Evolutionary conservation across 176 grass and related monocot genomes (phyloP).

Genomic region (Rhynchospora breviuscula): DNA sequence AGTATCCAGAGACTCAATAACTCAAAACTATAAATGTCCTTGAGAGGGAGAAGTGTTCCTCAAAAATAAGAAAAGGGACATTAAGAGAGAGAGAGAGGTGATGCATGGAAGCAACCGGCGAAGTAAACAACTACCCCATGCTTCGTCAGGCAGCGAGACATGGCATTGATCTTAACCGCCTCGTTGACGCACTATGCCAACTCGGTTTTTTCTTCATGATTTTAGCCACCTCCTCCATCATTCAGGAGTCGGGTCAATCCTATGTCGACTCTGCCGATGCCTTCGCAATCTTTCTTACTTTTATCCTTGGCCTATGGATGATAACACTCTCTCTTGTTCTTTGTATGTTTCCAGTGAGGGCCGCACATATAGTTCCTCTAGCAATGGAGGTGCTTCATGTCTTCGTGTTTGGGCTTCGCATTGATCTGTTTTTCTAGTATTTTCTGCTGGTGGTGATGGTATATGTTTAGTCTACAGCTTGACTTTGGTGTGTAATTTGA

Average conservation of each 20-base stretch:
- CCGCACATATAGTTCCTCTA: neutral
- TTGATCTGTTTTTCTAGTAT: constrained; percentile 4
- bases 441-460: neutral
- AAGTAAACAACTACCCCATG: no score
- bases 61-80: no score
- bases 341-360: neutral
- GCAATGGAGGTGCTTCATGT: neutral
- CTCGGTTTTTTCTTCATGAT: neutral
- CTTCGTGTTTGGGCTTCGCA: neutral
- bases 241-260: neutral
- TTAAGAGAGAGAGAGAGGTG: no score
- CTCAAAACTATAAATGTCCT: no score
- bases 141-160: no score
- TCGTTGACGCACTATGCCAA: neutral
- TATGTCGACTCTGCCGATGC: neutral
- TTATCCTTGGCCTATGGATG: neutral
- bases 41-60: no score
- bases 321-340: neutral
- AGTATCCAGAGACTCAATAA: no score
- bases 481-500: neutral
- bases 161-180: neutral
- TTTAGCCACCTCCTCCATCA: neutral
- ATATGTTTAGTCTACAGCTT: neutral
- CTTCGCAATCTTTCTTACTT: neutral
- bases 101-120: no score